Conservation (phyloP, 192 early-diverging fungal species). For the Diversispora eburnea region DNA sequence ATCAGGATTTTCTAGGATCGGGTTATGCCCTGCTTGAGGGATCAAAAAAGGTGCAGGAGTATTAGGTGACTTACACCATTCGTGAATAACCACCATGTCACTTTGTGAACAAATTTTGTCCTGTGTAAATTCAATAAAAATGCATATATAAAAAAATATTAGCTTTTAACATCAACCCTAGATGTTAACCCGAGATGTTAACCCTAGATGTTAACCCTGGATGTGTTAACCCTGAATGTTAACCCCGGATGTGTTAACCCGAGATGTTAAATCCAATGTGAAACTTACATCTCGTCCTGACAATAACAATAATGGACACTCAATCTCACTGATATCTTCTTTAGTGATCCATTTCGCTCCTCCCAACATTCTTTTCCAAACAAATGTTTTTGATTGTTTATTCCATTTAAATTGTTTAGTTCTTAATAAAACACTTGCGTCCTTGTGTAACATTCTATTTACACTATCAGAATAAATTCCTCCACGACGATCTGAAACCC, state of each 20-base stretch:
- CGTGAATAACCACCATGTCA: conserved; percentile 43
- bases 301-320: conserved; percentile 43
- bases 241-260: no score
- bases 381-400: conserved; percentile 43
- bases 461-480: conserved; percentile 47
- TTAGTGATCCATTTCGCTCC: conserved; percentile 38
- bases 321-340: conserved; percentile 37
- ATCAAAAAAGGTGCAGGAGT: conserved; percentile 41
- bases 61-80: conserved; percentile 32
- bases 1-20: conserved; percentile 50
- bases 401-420: conserved; percentile 51
- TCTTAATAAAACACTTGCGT: conserved; percentile 35
- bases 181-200: no score
- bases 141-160: conserved; percentile 1
- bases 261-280: no score
- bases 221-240: no score
- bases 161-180: no score
- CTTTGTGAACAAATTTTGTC: conserved; percentile 39
- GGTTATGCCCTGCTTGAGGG: conserved; percentile 45
- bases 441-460: conserved; percentile 39
- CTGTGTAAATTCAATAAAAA: conserved; percentile 14
- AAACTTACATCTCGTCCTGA: conserved; percentile 45
- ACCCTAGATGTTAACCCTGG: no score
- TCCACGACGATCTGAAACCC: conserved; percentile 45
- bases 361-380: conserved; percentile 41